A percentile compares a stretch with the other conserved stretches of the same genome.
phyloP scores from a whole-genome alignment of 306 rosid species.

The Aeschynomene evenia region DNA sequence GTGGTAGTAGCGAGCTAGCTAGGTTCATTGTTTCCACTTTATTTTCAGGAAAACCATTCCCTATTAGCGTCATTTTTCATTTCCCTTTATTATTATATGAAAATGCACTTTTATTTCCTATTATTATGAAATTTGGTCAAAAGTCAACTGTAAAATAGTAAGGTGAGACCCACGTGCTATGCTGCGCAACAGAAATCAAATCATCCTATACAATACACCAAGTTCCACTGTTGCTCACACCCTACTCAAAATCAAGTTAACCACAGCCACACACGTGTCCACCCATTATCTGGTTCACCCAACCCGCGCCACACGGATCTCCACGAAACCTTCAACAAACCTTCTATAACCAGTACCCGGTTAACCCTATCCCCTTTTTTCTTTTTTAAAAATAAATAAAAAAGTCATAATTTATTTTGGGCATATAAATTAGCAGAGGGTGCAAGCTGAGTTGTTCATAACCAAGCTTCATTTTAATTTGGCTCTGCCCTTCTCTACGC shows the following conservation, averaged over 20 bases:
- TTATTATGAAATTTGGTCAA: too few species aligned
- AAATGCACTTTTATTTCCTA: too few species aligned
- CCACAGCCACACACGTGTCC: slow-evolving; percentile 35
- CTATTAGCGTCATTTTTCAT: not conserved
- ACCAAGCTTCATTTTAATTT: not conserved
- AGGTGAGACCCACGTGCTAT: too few species aligned
- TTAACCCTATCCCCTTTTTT: not conserved
- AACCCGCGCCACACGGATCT: not conserved
- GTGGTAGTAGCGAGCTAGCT: too few species aligned
- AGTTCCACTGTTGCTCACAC: not conserved
- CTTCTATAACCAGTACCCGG: slow-evolving; percentile 3
- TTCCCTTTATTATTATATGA: too few species aligned
- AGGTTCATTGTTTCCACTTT: not conserved
- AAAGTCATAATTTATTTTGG: not conserved
- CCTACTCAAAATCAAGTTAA: not conserved
- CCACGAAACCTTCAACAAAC: slow-evolving; percentile 4
- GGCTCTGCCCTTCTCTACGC: not conserved
- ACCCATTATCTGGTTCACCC: not conserved
- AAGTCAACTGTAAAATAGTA: too few species aligned
- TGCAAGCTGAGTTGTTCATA: not conserved
- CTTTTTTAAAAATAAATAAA: not conserved
- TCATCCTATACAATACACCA: not conserved
- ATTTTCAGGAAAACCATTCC: not conserved
- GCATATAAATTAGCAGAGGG: slow-evolving; percentile 23
- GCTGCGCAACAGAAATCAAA: not conserved